phyloP scores from a whole-genome alignment of 2,329 filamentous ascomycete species.

The Periconia macrospinosa region DNA sequence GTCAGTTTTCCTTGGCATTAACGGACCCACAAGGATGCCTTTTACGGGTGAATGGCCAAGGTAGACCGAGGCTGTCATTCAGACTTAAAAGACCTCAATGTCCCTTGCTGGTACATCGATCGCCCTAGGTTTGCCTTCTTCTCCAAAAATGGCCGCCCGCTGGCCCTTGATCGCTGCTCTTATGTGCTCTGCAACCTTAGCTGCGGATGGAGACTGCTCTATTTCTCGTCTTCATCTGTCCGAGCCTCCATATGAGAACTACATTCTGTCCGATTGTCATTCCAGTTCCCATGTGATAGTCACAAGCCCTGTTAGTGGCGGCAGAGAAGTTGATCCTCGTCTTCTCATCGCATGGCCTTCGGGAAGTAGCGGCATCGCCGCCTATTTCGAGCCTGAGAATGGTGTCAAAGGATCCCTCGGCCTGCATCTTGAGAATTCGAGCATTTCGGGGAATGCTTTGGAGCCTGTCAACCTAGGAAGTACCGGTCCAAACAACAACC shows the following conservation, averaged over 20 bases:
- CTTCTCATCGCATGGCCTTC: slow-evolving; percentile 65
- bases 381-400: slow-evolving; percentile 59
- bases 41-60: too few species aligned
- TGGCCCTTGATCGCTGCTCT: not conserved
- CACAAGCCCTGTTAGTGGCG: slow-evolving; percentile 61
- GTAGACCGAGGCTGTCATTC: too few species aligned
- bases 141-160: too few species aligned
- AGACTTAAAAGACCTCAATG: not conserved
- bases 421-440: slow-evolving; percentile 57
- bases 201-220: slow-evolving; percentile 9
- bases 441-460: slow-evolving; percentile 48
- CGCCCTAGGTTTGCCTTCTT: too few species aligned
- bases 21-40: too few species aligned
- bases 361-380: slow-evolving; percentile 63
- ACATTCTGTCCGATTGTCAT: slow-evolving; percentile 67
- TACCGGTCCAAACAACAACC: slow-evolving; percentile 29
- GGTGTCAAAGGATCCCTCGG: slow-evolving; percentile 57
- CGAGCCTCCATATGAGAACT: slow-evolving; percentile 65
- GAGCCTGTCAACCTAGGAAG: slow-evolving; percentile 47
- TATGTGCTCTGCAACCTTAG: not conserved
- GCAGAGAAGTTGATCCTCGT: slow-evolving; percentile 60
- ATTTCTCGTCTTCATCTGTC: slow-evolving; percentile 48
- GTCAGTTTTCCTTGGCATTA: too few species aligned
- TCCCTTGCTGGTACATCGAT: too few species aligned
- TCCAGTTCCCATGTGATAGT: slow-evolving; percentile 62